phyloP scores from a whole-genome alignment of 208 protist species.

The Lotmaria passim region DNA sequence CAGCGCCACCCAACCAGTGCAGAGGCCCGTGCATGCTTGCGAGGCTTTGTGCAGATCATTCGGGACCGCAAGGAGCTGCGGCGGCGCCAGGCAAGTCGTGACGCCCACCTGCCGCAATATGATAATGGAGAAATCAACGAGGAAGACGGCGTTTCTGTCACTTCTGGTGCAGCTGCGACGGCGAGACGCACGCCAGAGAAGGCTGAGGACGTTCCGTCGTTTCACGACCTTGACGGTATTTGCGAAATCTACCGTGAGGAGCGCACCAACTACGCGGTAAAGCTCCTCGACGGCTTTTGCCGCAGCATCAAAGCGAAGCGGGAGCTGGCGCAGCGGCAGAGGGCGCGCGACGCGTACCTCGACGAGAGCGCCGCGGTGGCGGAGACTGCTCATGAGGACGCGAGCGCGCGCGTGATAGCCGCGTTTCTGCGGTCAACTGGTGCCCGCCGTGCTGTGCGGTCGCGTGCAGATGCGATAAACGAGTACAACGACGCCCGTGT shows the following conservation, averaged over 20 bases:
- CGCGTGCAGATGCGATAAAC: slow-evolving; percentile 2
- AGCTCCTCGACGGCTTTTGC: neutral
- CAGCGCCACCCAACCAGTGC: neutral
- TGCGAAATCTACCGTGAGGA: slow-evolving; percentile 4
- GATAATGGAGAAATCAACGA: neutral
- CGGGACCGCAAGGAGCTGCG: slow-evolving; percentile 11
- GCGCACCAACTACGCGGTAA: neutral
- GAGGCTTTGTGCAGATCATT: slow-evolving; percentile 11
- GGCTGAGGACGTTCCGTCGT: neutral
- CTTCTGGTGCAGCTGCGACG: neutral
- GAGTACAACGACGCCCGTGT: slow-evolving; percentile 29
- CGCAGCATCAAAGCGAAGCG: slow-evolving; percentile 21
- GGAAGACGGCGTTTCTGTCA: too few relatives aligned
- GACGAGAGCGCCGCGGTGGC: slow-evolving; percentile 15
- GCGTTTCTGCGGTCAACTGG: slow-evolving; percentile 29
- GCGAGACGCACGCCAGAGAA: neutral
- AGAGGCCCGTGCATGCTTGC: slow-evolving; percentile 18
- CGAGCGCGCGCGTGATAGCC: slow-evolving; percentile 27
- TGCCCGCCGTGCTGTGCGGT: slow-evolving; percentile 17
- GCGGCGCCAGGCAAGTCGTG: slow-evolving; percentile 12
- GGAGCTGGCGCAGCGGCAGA: slow-evolving; percentile 14
- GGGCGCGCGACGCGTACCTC: slow-evolving; percentile 27
- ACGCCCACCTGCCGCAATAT: slow-evolving; percentile 4
- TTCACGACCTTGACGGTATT: slow-evolving; percentile 11
- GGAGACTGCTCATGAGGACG: slow-evolving; percentile 12